phyloP scores from a whole-genome alignment of 352 stramenopile species.

The Thalassiosira mediterranea region DNA sequence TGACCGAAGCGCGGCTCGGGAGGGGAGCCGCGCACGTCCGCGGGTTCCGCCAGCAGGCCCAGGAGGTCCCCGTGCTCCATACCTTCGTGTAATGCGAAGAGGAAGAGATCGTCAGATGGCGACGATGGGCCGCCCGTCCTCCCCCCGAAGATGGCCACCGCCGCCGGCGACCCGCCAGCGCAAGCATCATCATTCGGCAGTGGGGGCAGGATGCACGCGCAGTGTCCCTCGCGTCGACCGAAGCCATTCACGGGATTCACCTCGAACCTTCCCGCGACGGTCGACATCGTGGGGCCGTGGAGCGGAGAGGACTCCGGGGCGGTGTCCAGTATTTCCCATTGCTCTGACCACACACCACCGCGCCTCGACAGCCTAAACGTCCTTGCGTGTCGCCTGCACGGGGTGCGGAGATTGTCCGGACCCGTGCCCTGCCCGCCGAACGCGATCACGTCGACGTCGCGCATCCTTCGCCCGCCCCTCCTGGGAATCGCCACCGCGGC shows the following conservation, averaged over 20 bases:
- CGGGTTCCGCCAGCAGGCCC: conserved; percentile 28
- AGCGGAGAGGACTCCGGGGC: not conserved
- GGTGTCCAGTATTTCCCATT: conserved; percentile 44
- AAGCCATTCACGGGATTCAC: conserved; percentile 16
- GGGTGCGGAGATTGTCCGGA: conserved; percentile 27
- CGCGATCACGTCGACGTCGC: conserved; percentile 56
- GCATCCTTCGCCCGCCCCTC: not conserved
- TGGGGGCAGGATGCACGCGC: conserved; percentile 43
- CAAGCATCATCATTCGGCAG: no score
- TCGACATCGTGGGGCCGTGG: not conserved
- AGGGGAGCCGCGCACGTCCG: conserved; percentile 51
- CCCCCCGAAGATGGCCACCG: conserved; percentile 70
- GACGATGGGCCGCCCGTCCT: conserved; percentile 55
- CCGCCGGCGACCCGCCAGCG: not conserved
- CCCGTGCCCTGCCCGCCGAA: conserved; percentile 80
- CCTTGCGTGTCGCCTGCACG: conserved; percentile 41
- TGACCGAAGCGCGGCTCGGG: conserved; percentile 75
- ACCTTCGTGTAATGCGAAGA: conserved; percentile 31
- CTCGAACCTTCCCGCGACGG: conserved; percentile 29
- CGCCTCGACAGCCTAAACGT: conserved; percentile 53
- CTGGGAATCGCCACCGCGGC: conserved; percentile 48
- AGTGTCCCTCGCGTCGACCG: conserved; percentile 59
- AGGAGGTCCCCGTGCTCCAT: conserved; percentile 4
- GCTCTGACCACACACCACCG: conserved; percentile 38
- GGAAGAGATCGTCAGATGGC: conserved; percentile 65